Percentiles rank a stretch among this genome's conserved stretches.
These are phyloP conservation scores for Cryphonectria nitschkei DNA, from an alignment of 2,329 filamentous ascomycete species.

Conservation along the genomic window DNA sequence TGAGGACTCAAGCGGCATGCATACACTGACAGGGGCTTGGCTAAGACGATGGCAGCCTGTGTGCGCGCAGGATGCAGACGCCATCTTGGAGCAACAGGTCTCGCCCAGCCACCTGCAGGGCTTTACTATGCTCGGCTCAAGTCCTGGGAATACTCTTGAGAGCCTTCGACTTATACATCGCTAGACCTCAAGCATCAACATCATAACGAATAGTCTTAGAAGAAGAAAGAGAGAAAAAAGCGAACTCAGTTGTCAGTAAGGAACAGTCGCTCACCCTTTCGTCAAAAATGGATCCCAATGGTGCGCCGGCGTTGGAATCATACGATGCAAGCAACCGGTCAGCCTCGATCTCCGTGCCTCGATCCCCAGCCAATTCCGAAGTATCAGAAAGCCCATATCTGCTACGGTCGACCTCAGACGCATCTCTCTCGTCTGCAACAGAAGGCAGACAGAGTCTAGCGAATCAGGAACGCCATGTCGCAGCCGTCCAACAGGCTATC, in stretches of 20 bases:
- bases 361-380: background rate
- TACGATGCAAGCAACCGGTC: background rate
- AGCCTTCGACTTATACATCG: background rate
- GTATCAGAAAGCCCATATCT: background rate
- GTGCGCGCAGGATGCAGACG: background rate
- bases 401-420: background rate
- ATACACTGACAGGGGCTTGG: background rate
- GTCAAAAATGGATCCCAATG: background rate
- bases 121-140: background rate
- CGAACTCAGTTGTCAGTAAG: background rate
- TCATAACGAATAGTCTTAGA: background rate
- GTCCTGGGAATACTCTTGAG: background rate
- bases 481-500: background rate
- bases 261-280: background rate
- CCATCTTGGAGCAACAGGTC: background rate
- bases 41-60: background rate
- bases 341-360: background rate
- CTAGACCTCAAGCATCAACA: background rate
- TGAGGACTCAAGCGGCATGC: background rate
- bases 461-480: background rate
- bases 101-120: background rate
- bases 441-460: background rate
- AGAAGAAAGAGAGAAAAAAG: background rate
- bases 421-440: background rate
- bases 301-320: background rate